Evolutionary conservation across 768 basidiomycete species (phyloP).

Genomic region (Leccinum barrowsii): DNA sequence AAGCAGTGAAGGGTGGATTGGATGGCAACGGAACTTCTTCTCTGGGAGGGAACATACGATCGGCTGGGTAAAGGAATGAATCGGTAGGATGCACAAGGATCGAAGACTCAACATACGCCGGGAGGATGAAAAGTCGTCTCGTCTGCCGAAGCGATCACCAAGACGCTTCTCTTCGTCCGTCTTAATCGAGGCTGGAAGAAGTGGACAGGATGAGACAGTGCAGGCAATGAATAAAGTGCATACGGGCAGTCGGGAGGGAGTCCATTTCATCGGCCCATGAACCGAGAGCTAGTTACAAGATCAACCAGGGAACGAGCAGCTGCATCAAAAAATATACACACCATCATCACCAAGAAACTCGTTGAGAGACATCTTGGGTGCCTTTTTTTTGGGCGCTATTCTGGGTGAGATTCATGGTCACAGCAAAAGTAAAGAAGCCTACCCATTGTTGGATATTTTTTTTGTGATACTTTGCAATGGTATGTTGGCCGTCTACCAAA

Average conservation of each 20-base stretch:
- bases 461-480: conserved; percentile 9
- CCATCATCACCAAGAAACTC: conserved; percentile 88
- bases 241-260: conserved; percentile 86
- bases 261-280: conserved; percentile 99
- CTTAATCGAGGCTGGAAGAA: conserved; percentile 59
- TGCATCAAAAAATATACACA: conserved; percentile 39
- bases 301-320: conserved; percentile 10
- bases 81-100: conserved; percentile 6
- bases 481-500: neutral
- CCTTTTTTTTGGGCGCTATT: conserved; percentile 85
- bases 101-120: conserved; percentile 47
- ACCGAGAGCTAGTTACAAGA: conserved; percentile 58
- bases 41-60: conserved; percentile 58
- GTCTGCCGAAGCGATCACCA: conserved; percentile 52
- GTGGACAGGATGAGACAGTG: conserved; percentile 9
- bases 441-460: conserved; percentile 28
- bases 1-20: conserved; percentile 93
- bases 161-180: conserved; percentile 61
- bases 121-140: conserved; percentile 62
- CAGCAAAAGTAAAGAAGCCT: neutral
- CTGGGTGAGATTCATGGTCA: conserved; percentile 4
- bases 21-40: conserved; percentile 97
- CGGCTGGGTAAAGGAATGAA: conserved; percentile 35
- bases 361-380: conserved; percentile 88
- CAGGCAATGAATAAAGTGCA: conserved; percentile 34